Evolutionary conservation across 192 early-diverging fungal species (phyloP), one percentile per base, ranked within the genome.

Genomic region (Backusella tuberculispora): DNA sequence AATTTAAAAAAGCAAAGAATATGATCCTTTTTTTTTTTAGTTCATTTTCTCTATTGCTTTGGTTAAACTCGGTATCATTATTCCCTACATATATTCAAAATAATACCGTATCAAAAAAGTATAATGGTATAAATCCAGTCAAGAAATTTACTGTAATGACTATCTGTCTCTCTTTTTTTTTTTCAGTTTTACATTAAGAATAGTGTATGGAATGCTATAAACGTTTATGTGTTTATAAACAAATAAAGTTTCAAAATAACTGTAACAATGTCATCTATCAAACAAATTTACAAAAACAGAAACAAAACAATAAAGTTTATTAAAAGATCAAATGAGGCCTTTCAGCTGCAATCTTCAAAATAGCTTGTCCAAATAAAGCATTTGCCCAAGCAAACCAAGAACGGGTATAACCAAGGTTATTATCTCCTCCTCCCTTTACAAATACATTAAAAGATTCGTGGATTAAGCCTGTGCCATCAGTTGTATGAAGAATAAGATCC

Each of bases 351-450:
- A 82, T 71, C 47, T 73, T 69, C 26, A 82, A n/a, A 37, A 85
- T 82, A 0, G 83, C 71, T 63, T 90, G 87, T 21, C 83, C 85
- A 76, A 90, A 83, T 14, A 90, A 75, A 10, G 80, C 84, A 65
- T 90, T 90, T 73, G 87, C 87, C 89, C 89, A 90, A 15, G 84
- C 83, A 76, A 90, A 90, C 83, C 86, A 85, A 21, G 82, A 74
- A n/a, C 87, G 71, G 2, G 86, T 83, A 43, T 78, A 88, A 1
- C 19, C 26, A 72, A 56, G 50, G 8, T 42, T 29, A 19, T 45
- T 26, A 15, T 41, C 48, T 0, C 34, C 40, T 45, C 40, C 47
- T 6, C 9, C 5, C 8, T 29, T 63, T 43, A 1, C 6, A 56
- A 29, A 63, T 21, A 84, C 85, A 47, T 74, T 76, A 24, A 92